Evolutionary conservation across 805 yeast species (phyloP).

Genomic region (Candida railenensis): DNA sequence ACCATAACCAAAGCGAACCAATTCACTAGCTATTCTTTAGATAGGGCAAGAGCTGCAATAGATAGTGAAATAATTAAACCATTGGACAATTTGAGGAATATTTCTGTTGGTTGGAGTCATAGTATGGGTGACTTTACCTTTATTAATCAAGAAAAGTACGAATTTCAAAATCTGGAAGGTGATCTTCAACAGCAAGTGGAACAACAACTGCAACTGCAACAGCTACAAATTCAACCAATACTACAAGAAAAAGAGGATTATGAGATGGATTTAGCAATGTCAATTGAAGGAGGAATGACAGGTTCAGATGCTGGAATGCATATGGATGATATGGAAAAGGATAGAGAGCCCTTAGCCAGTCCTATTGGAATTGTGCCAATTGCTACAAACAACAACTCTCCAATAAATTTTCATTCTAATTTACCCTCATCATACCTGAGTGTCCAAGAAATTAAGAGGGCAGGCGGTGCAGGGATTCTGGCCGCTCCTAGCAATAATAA

Average conservation of each 20-base stretch:
- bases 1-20: constrained; percentile 40
- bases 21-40: constrained; percentile 35
- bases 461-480: no score
- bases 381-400: constrained; percentile 1
- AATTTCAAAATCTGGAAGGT: constrained; percentile 24
- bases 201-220: not conserved
- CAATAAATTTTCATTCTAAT: not conserved
- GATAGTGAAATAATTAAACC: constrained; percentile 27
- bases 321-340: not conserved
- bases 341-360: not conserved
- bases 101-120: constrained; percentile 58
- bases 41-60: constrained; percentile 11
- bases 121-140: constrained; percentile 49
- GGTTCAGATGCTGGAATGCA: not conserved
- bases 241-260: not conserved
- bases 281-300: not conserved
- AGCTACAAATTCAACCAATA: not conserved
- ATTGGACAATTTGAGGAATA: constrained; percentile 51
- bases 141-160: constrained; percentile 48
- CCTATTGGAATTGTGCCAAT: not conserved
- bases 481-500: not conserved
- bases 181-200: constrained; percentile 3
- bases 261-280: constrained; percentile 4
- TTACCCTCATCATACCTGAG: constrained; percentile 1
- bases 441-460: not conserved